phyloP scores from a whole-genome alignment of 2,329 filamentous ascomycete genomes.

The Pyrenochaeta sp. region DNA sequence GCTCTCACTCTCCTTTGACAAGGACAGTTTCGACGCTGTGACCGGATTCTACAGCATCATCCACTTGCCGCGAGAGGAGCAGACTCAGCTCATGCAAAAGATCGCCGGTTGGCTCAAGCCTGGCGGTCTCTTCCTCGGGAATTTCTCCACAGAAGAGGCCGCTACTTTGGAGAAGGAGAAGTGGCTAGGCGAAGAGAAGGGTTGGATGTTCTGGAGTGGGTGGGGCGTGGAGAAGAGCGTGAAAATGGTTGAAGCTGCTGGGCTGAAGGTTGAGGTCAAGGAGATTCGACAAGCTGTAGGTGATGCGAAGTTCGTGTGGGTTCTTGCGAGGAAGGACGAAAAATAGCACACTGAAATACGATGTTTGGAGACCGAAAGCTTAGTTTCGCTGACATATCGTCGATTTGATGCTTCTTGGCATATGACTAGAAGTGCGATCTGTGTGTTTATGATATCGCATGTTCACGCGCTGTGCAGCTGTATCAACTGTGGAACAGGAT shows the following conservation, averaged over 20 bases:
- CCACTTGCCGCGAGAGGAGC: slow-evolving; percentile 63
- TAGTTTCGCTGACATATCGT: neutral
- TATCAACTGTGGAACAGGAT: no score
- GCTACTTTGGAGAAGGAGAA: slow-evolving; percentile 17
- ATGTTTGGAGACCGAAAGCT: neutral
- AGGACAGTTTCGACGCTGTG: slow-evolving; percentile 57
- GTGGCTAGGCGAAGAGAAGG: slow-evolving; percentile 48
- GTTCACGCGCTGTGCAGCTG: no score
- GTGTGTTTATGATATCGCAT: no score
- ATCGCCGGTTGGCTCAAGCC: slow-evolving; percentile 61
- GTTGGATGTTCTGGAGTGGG: slow-evolving; percentile 53
- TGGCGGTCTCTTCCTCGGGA: slow-evolving; percentile 55
- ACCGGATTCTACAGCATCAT: slow-evolving; percentile 64
- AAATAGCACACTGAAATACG: neutral
- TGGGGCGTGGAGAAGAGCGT: slow-evolving; percentile 49
- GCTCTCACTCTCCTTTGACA: slow-evolving; percentile 48
- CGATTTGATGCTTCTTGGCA: neutral
- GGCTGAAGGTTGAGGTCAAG: slow-evolving; percentile 33
- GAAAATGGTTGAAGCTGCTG: slow-evolving; percentile 39
- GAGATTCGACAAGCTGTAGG: slow-evolving; percentile 32
- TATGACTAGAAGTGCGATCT: neutral
- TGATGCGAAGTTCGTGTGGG: slow-evolving; percentile 41
- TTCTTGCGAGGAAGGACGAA: slow-evolving; percentile 30
- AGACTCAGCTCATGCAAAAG: slow-evolving; percentile 56
- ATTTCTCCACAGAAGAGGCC: slow-evolving; percentile 49